Percentiles rank a stretch among this genome's conserved stretches.
Conservation (phyloP, 2,329 filamentous ascomycete species). For the Eutypella sp. region DNA sequence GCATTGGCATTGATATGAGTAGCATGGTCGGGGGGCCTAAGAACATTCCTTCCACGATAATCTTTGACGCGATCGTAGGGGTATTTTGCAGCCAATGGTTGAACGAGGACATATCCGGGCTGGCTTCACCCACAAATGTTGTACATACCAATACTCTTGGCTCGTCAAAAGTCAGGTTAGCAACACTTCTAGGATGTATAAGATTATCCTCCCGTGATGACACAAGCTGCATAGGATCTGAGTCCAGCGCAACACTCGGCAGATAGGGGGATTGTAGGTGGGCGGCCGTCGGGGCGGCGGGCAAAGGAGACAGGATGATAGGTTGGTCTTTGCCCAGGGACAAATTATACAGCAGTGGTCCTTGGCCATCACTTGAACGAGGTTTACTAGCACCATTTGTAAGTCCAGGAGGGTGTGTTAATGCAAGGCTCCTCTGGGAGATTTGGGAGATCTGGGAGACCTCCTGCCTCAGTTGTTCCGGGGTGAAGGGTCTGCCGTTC, state of each 20-base stretch:
- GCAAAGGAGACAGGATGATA: constrained; percentile 47
- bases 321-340: constrained; percentile 49
- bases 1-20: constrained; percentile 60
- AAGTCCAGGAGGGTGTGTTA: constrained; percentile 35
- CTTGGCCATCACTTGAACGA: constrained; percentile 28
- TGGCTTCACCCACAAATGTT: constrained; percentile 61
- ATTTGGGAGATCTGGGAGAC: too few relatives aligned
- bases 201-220: constrained; percentile 33
- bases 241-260: constrained; percentile 20
- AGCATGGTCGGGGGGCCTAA: constrained; percentile 62
- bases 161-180: constrained; percentile 57
- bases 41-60: constrained; percentile 64
- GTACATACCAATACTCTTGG: constrained; percentile 61
- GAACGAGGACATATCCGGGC: constrained; percentile 61
- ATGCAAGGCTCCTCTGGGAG: constrained; percentile 39
- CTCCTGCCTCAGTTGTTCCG: constrained; percentile 54
- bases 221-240: constrained; percentile 18
- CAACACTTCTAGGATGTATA: constrained; percentile 43
- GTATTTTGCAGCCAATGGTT: constrained; percentile 61
- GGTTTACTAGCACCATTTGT: constrained; percentile 41
- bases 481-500: constrained; percentile 50
- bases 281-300: constrained; percentile 24
- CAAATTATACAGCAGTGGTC: constrained; percentile 51
- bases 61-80: constrained; percentile 51
- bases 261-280: constrained; percentile 26